Base-by-base conservation (phyloP, 352 stramenopile species). In the Globisporangium lucens region DNA sequence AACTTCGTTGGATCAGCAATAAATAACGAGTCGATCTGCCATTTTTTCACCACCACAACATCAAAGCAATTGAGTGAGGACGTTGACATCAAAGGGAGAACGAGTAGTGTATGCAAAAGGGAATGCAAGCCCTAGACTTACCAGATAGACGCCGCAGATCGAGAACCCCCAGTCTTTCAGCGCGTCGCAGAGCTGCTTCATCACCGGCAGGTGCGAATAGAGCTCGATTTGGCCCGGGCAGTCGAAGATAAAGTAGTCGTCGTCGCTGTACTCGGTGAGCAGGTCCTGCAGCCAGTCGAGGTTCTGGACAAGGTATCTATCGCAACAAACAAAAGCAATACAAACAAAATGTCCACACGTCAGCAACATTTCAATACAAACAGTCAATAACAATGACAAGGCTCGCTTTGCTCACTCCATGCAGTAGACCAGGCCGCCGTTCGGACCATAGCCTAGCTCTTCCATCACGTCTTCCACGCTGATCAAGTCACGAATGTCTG, bases 191-290 rank as follows among this genome's bases (percentile, higher is more conserved):
- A 96, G 71, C 67, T 93, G 81, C 75, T 96, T 93, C 84, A 97
- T 95, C 63, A 97, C 89, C 24, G 91, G 90, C 61, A 98, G 73
- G 72, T 97, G 90, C 61, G 89, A 93, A 73, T 97, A 97, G 46
- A 98, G 72, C 72, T 97, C 91, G 33, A 97, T 96, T 69, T 98
- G 91, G 20, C 92, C 98, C 57, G 98, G 98, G 65, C 98, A 98
- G 82, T 99, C 98, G 58, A 99, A 98, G 56, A 99, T 91, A 51
- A 99, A 91, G 80, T 99, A 99, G 68, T 98, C 90, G 72, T 96
- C 89, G 62, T 97, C 91, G 57, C 82, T 91, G 70, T 98, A 97
- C 64, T 93, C 82, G 49, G 85, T 78, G 7, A 99, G 78, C 59
- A 97, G 73, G 56, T 98, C 91, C 68, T 97, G 83, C 24, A 99